These are phyloP conservation scores for Chrysoporthe austroafricana DNA, from an alignment of 2,329 filamentous ascomycete genomes.

Conservation along the genomic window DNA sequence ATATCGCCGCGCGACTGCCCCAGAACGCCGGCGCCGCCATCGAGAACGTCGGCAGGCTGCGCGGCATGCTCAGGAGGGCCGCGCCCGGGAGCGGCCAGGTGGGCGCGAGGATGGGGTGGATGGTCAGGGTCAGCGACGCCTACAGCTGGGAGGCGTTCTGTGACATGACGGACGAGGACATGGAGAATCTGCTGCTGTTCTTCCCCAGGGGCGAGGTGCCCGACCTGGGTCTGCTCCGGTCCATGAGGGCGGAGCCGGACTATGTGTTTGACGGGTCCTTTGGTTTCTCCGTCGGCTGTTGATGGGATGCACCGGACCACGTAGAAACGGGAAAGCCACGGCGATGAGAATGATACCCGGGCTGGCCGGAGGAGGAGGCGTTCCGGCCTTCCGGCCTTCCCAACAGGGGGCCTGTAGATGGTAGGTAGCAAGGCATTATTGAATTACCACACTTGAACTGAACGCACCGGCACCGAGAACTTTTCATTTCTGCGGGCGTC, in stretches of 20 bases:
- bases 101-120: conserved; percentile 91
- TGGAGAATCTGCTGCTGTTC: conserved; percentile 79
- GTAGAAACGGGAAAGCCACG: background rate
- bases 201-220: conserved; percentile 61
- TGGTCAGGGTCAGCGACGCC: conserved; percentile 86
- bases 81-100: conserved; percentile 75
- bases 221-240: conserved; percentile 56
- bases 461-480: no score
- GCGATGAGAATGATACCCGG: background rate
- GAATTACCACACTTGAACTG: no score
- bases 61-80: conserved; percentile 76
- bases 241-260: conserved; percentile 53
- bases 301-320: background rate
- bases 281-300: conserved; percentile 57
- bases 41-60: conserved; percentile 77
- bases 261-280: conserved; percentile 64
- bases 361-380: conserved; percentile 1
- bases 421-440: background rate
- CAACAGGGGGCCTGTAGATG: background rate
- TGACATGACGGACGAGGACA: conserved; percentile 79
- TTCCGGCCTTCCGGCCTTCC: conserved; percentile 2
- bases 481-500: background rate
- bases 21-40: conserved; percentile 83
- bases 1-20: conserved; percentile 79
- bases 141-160: conserved; percentile 87